Conservation (phyloP, 305 asterid species). For the Caryopteris hybrid region DNA sequence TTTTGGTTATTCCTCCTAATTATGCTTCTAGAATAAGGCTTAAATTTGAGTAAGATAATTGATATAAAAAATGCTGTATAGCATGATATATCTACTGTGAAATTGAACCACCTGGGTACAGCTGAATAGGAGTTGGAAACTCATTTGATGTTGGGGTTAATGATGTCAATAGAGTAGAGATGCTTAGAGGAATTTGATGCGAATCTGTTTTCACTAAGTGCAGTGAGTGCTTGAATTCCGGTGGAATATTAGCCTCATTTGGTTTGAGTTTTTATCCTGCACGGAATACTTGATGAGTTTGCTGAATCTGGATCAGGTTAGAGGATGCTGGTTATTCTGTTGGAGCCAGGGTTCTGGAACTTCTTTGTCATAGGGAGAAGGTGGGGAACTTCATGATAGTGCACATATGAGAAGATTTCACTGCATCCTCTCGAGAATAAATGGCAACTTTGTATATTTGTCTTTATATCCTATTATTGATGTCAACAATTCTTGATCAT, state of each 20-base stretch:
- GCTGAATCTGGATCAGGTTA: constrained; percentile 51
- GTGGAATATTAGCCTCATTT: too few relatives aligned
- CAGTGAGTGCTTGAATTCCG: too few relatives aligned
- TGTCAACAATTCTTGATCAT: background rate
- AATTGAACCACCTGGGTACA: constrained; percentile 1
- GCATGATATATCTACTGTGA: background rate
- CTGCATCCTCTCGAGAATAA: background rate
- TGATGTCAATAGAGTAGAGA: too few relatives aligned
- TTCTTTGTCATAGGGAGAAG: constrained; percentile 89
- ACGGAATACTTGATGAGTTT: background rate
- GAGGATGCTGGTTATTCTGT: constrained; percentile 95
- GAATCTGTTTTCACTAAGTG: too few relatives aligned
- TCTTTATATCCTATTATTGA: background rate
- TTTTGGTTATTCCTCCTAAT: background rate
- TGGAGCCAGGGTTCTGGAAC: constrained; percentile 83
- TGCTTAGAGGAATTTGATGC: too few relatives aligned
- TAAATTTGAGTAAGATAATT: background rate
- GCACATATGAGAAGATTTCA: background rate
- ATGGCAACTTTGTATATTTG: background rate
- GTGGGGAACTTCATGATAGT: constrained; percentile 27
- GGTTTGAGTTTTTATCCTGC: too few relatives aligned
- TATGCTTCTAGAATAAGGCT: background rate
- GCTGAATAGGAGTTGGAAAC: too few relatives aligned
- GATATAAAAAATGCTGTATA: too few relatives aligned
- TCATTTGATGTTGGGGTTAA: too few relatives aligned